Evolutionary conservation across 225 moss, liverwort and hornwort species (phyloP), one percentile per base, ranked within the genome.

Genomic region (Pleurozium schreberi): DNA sequence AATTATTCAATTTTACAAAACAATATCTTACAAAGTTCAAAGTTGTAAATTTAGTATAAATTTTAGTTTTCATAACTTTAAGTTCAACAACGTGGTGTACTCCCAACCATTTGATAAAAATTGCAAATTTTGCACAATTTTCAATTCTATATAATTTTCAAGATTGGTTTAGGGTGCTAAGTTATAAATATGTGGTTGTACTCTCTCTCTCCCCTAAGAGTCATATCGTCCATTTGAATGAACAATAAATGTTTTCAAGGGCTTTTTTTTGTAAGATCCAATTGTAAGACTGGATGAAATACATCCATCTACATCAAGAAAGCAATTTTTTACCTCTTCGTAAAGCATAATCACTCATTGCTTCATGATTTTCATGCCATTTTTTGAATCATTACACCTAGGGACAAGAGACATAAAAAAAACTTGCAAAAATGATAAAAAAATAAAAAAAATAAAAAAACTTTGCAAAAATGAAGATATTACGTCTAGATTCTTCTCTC

Each of bases 221-320:
- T 19, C 31, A 3, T 31, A 1, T 31, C 1, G 0, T 3, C 31
- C 3, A 11, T 19, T n/a, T 31, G 31, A 7, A 49, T 75, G 47
- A 49, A 31, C 4, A 7, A 6, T 4, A 3, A 75, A 75, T 6
- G 1, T 14, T 52, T 75, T 20, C 2, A 21, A 75, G 8, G 9
- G 2, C 4, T 75, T 49, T 9, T 9, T 21, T 50, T 34, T 18
- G 5, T 9, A 5, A 16, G 16, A 43, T n/a, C n/a, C n/a, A n/a
- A 5, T 4, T 42, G 3, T 5, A 71, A 26, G 38, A n/a, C n/a
- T 21, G 68, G 9, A 52, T 52, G 52, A 52, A 76, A 8, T 14
- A 5, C 22, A 52, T 76, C 52, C 53, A 34, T 21, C 0, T 2
- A 21, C 12, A 0, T 34, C 4, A 9, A 8, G 1, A 52, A 34